Conservation (phyloP, 2,329 filamentous ascomycete species). For the Mollisiaceae sp. region DNA sequence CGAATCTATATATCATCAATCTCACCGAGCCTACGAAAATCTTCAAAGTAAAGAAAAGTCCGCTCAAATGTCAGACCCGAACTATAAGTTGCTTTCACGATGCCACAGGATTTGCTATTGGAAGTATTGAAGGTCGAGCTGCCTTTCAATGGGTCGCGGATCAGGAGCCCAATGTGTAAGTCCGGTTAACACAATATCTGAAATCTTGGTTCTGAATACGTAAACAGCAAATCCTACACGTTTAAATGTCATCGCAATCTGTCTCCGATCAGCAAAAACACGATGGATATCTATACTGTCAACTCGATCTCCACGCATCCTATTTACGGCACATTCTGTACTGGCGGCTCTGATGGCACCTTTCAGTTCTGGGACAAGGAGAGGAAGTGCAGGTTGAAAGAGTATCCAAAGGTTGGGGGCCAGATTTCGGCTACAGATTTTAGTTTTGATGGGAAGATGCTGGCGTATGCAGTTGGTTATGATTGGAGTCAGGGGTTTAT, state of each 20-base stretch:
- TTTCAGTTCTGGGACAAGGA: constrained; percentile 96
- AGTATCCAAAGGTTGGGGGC: constrained; percentile 79
- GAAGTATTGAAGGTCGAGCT: constrained; percentile 94
- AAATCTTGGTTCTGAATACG: neutral
- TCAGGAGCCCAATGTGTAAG: neutral
- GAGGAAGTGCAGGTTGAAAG: constrained; percentile 84
- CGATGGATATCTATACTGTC: constrained; percentile 86
- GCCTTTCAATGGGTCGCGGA: constrained; percentile 9
- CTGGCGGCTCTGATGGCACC: constrained; percentile 88
- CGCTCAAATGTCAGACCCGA: constrained; percentile 93
- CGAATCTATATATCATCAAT: constrained; percentile 92
- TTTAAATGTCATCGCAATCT: constrained; percentile 93
- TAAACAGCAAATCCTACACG: constrained; percentile 62
- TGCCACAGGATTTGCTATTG: constrained; percentile 85
- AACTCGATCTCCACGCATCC: constrained; percentile 98
- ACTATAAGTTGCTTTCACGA: constrained; percentile 93
- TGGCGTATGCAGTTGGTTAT: constrained; percentile 88
- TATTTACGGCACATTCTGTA: constrained; percentile 91
- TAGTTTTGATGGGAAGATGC: constrained; percentile 80
- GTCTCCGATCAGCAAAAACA: constrained; percentile 50
- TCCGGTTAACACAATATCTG: neutral
- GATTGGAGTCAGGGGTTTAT: constrained; percentile 89
- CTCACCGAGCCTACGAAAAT: constrained; percentile 83
- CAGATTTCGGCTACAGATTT: constrained; percentile 91
- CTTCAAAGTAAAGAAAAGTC: constrained; percentile 92